Evolutionary conservation across 306 rosid genomes (phyloP).

Genomic region (Vachellia collinsii): DNA sequence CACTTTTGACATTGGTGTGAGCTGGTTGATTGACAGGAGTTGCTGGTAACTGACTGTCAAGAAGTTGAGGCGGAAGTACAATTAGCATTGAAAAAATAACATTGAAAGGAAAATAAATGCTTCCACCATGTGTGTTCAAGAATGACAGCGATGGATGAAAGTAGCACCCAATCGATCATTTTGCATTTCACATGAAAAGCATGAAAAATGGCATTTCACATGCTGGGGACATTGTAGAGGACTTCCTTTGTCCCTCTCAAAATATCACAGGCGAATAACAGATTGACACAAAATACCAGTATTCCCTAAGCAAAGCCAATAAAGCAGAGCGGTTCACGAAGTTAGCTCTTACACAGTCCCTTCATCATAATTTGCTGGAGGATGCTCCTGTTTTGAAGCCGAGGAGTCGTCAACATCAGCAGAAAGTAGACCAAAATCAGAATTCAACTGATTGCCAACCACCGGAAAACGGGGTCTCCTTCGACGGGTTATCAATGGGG

Average conservation of each 20-base stretch:
- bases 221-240: not conserved
- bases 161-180: not conserved
- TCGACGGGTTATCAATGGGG: constrained; percentile 39
- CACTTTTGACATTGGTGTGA: constrained; percentile 59
- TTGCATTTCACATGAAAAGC: not conserved
- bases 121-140: not conserved
- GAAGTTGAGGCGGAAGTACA: constrained; percentile 14
- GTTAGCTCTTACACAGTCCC: constrained; percentile 52
- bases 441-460: constrained; percentile 46
- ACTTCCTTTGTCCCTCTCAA: not conserved
- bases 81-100: not conserved
- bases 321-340: constrained; percentile 12
- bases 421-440: constrained; percentile 40
- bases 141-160: not conserved
- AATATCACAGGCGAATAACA: not conserved
- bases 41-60: constrained; percentile 50
- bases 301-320: not conserved
- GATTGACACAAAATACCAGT: not conserved
- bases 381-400: constrained; percentile 37
- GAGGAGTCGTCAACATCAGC: constrained; percentile 49
- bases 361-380: constrained; percentile 27
- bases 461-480: constrained; percentile 36
- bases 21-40: constrained; percentile 31
- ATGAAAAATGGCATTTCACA: not conserved
- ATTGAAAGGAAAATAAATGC: not conserved